These are phyloP conservation scores for Starmerella davenportii DNA, from an alignment of 805 yeast genomes.

Conservation along the genomic window DNA sequence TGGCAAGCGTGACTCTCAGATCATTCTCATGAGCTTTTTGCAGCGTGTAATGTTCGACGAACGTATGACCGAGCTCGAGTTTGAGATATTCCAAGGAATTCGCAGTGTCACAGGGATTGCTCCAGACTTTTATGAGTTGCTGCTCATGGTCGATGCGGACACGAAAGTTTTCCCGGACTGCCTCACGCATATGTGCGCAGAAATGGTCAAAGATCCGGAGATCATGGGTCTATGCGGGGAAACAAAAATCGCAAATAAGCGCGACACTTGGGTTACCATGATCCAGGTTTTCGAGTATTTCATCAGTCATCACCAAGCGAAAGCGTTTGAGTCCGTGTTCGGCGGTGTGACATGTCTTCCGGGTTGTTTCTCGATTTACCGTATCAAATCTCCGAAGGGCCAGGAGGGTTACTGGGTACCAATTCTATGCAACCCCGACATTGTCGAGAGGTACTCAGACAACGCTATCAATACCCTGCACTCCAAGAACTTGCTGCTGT, in stretches of 20 bases:
- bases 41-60: conserved; percentile 81
- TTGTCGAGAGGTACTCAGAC: conserved; percentile 79
- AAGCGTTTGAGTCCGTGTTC: conserved; percentile 86
- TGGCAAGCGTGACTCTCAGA: conserved; percentile 90
- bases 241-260: conserved; percentile 73
- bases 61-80: conserved; percentile 83
- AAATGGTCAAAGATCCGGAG: conserved; percentile 68
- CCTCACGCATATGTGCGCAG: conserved; percentile 74
- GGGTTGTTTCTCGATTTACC: conserved; percentile 84
- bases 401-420: conserved; percentile 78
- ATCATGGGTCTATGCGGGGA: conserved; percentile 93
- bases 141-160: conserved; percentile 90
- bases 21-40: conserved; percentile 74
- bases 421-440: conserved; percentile 77
- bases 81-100: conserved; percentile 51
- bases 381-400: conserved; percentile 81
- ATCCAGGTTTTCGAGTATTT: conserved; percentile 88
- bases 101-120: conserved; percentile 75
- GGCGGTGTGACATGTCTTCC: conserved; percentile 93
- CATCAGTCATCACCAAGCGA: conserved; percentile 84
- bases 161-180: conserved; percentile 77
- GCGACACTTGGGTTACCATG: conserved; percentile 73
- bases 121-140: conserved; percentile 64
- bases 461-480: conserved; percentile 72
- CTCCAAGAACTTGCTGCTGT: conserved; percentile 60